Evolutionary conservation across 78 protist species (phyloP).

Genomic region (Monocercomonoides exilis): DNA sequence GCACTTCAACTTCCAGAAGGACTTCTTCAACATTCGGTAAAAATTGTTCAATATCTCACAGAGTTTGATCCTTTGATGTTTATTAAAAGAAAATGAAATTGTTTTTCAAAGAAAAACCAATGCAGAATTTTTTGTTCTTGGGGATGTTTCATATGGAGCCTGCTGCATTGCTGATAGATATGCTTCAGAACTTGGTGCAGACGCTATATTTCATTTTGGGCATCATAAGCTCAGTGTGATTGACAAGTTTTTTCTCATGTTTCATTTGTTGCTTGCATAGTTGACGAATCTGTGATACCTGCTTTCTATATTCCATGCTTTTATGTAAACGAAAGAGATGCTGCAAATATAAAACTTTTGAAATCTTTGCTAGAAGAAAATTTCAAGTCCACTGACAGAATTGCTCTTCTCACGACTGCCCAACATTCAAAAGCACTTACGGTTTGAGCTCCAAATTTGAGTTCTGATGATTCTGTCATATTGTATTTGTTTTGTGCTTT

Average conservation of each 20-base stretch:
- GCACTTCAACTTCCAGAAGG: constrained; percentile 5
- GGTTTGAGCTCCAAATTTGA: too few relatives aligned
- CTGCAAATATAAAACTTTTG: not conserved
- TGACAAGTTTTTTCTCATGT: not conserved
- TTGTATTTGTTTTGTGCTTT: too few relatives aligned
- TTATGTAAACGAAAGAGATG: not conserved
- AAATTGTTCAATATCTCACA: not conserved
- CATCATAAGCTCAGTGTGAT: not conserved
- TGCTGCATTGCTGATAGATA: not conserved
- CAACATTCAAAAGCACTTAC: not conserved
- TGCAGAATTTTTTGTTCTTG: not conserved
- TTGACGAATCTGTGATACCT: not conserved
- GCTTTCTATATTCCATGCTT: not conserved
- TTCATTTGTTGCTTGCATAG: not conserved
- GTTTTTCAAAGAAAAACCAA: not conserved
- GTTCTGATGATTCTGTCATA: too few relatives aligned
- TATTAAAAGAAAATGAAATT: not conserved
- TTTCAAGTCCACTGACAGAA: not conserved
- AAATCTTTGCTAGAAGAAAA: not conserved
- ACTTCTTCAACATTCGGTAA: not conserved
- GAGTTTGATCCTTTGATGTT: not conserved
- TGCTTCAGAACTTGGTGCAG: not conserved
- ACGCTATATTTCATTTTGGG: not conserved
- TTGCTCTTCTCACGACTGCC: constrained; percentile 14
- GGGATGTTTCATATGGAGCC: constrained; percentile 3